Evolutionary conservation across 139 green algal species (phyloP).

Genomic region (Nannochloris sp.): DNA sequence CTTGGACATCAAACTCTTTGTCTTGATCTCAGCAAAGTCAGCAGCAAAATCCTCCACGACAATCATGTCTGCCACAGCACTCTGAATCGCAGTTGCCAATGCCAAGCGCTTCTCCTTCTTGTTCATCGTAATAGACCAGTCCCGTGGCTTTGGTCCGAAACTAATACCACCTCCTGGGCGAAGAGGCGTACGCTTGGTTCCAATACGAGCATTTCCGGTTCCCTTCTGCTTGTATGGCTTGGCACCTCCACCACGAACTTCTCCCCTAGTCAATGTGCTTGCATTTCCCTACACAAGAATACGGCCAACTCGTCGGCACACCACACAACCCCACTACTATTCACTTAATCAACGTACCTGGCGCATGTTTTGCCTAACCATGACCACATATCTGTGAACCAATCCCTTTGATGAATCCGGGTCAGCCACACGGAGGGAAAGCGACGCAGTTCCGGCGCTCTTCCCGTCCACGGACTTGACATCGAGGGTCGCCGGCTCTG

Average conservation of each 20-base stretch:
- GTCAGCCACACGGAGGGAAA: conserved; percentile 67
- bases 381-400: conserved; percentile 86
- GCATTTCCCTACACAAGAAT: conserved; percentile 67
- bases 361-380: conserved; percentile 68
- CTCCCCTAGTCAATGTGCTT: conserved; percentile 78
- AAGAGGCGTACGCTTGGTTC: conserved; percentile 73
- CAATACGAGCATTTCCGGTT: conserved; percentile 81
- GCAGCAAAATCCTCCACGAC: conserved; percentile 66
- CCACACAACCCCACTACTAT: not conserved
- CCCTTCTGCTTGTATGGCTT: conserved; percentile 99
- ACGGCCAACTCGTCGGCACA: not conserved
- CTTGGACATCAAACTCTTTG: conserved; percentile 64
- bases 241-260: conserved; percentile 90
- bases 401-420: conserved; percentile 68
- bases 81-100: conserved; percentile 86
- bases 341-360: conserved; percentile 36
- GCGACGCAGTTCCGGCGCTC: conserved; percentile 38
- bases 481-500: conserved; percentile 40
- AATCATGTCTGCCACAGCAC: conserved; percentile 69
- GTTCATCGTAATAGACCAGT: conserved; percentile 98
- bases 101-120: conserved; percentile 95
- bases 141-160: conserved; percentile 96
- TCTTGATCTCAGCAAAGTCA: conserved; percentile 54
- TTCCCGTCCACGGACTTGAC: conserved; percentile 57
- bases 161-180: conserved; percentile 84